Evolutionary conservation across 768 basidiomycete genomes (phyloP), one percentile per base, ranked within the genome.

Genomic region (Daedaleopsis nitida): DNA sequence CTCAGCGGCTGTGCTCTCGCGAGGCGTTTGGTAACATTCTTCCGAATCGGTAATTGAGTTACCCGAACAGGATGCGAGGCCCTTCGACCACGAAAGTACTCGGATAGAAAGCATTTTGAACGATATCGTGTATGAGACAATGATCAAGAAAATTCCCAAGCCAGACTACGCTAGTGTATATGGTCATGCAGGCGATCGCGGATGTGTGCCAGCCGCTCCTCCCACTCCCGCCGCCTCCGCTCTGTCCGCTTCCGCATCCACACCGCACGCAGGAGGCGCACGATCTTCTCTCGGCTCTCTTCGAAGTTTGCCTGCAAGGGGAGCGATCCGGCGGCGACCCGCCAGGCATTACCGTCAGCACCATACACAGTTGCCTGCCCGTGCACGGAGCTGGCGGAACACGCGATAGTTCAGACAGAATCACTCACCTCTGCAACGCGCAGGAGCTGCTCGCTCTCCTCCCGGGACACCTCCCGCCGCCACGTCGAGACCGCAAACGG

Each of bases 231-330:
- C 35, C 47, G 44, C 32, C 58, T 51, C 50, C 69, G 44, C 24
- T 64, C 68, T 35, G 57, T 61, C 56, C 60, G 62, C 66, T 70
- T 70, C 24, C 69, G 66, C 63, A 66, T 38, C 69, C 69, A 70
- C n/a, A 69, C 63, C 11, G 69, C 69, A 6, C 69, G 68, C n/a
- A 70, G 62, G 4, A 70, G 63, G 17, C 65, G 59, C 11, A 69
- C 60, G 42, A 70, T 65, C 65, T 69, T 70, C 52, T 66, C 68
- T 14, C 52, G 56, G 52, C 68, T 66, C 19, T 69, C 60, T 35
- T 48, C 35, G 48, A 70, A 70, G 58, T 70, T 70, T 2, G 63
- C 68, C 69, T 70, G 34, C 13, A 16, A 21, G 2, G 12, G 27
- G 4, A 32, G 27, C 4, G 27, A 3, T 7, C 27, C 27, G 27